Percentiles rank a stretch among this genome's conserved stretches.
These are phyloP conservation scores for Xylariaceae sp. DNA, from an alignment of 2,329 filamentous ascomycete species.

Conservation along the genomic window DNA sequence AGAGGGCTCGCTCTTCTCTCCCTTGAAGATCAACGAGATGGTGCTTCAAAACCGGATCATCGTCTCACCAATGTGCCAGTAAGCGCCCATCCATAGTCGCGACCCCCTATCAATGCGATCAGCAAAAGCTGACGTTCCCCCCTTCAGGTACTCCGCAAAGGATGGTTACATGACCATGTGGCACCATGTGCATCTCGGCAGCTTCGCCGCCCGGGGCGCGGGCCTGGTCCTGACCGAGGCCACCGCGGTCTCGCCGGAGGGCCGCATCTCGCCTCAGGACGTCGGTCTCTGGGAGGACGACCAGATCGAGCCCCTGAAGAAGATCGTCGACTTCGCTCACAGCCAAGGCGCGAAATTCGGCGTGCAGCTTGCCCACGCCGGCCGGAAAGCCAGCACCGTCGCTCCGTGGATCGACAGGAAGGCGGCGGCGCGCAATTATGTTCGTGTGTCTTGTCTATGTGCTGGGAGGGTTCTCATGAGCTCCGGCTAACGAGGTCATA, in stretches of 20 bases:
- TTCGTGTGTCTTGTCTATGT: conserved; percentile 1
- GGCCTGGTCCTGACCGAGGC: conserved; percentile 39
- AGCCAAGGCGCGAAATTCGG: conserved; percentile 35
- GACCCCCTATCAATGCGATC: not conserved
- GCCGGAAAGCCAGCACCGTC: conserved; percentile 34
- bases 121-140: not conserved
- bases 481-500: not conserved
- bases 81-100: not conserved
- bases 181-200: conserved; percentile 46
- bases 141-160: conserved; percentile 41
- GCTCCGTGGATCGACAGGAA: conserved; percentile 29
- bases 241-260: conserved; percentile 35
- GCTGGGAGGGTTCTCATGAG: too few species aligned
- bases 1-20: conserved; percentile 42
- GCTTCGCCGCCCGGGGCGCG: conserved; percentile 41
- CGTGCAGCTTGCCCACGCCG: conserved; percentile 38
- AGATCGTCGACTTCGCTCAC: conserved; percentile 36
- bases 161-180: conserved; percentile 47
- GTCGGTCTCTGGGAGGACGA: conserved; percentile 32
- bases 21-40: conserved; percentile 47
- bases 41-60: conserved; percentile 50
- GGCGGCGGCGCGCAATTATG: conserved; percentile 20
- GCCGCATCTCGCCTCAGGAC: conserved; percentile 41
- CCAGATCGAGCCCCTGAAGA: conserved; percentile 37
- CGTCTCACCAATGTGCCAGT: conserved; percentile 52